Evolutionary conservation across 352 stramenopile genomes (phyloP).

Genomic region (Plasmopara viticola): DNA sequence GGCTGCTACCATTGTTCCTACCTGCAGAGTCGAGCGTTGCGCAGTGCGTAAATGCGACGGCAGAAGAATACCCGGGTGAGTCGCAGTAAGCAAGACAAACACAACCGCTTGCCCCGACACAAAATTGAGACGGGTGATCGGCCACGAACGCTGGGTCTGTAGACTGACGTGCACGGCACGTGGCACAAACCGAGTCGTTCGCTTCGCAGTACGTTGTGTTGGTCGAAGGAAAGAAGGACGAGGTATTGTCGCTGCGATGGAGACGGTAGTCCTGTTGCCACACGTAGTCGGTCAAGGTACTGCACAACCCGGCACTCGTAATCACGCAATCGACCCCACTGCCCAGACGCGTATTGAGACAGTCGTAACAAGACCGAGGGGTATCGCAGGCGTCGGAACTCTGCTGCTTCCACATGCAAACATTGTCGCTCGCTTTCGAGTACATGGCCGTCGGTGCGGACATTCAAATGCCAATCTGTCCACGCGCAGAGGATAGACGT

Average conservation of each 20-base stretch:
- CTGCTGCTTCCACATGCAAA: constrained; percentile 28
- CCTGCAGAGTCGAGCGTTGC: constrained; percentile 8
- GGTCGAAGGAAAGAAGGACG: constrained; percentile 29
- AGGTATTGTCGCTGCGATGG: constrained; percentile 16
- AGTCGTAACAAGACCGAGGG: constrained; percentile 33
- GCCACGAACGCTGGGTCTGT: constrained; percentile 11
- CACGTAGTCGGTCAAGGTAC: constrained; percentile 24
- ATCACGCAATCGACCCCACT: constrained; percentile 23
- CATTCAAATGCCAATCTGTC: constrained; percentile 5
- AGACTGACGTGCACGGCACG: constrained; percentile 11
- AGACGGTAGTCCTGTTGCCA: constrained; percentile 26
- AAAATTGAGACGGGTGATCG: constrained; percentile 26
- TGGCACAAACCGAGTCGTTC: constrained; percentile 16
- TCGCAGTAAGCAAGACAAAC: constrained; percentile 33
- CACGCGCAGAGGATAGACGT: constrained; percentile 2
- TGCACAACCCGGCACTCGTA: constrained; percentile 24
- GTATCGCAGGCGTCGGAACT: constrained; percentile 21
- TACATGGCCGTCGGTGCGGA: constrained; percentile 11
- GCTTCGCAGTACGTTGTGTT: constrained; percentile 39
- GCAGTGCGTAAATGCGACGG: constrained; percentile 19
- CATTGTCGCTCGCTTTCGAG: constrained; percentile 22
- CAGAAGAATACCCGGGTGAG: constrained; percentile 20
- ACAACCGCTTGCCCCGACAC: constrained; percentile 21
- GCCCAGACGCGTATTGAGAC: constrained; percentile 22
- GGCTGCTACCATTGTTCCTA: neutral